These are phyloP conservation scores for Ganoderma sinense DNA, from an alignment of 1,284 basidiomycete species.

Conservation along the genomic window DNA sequence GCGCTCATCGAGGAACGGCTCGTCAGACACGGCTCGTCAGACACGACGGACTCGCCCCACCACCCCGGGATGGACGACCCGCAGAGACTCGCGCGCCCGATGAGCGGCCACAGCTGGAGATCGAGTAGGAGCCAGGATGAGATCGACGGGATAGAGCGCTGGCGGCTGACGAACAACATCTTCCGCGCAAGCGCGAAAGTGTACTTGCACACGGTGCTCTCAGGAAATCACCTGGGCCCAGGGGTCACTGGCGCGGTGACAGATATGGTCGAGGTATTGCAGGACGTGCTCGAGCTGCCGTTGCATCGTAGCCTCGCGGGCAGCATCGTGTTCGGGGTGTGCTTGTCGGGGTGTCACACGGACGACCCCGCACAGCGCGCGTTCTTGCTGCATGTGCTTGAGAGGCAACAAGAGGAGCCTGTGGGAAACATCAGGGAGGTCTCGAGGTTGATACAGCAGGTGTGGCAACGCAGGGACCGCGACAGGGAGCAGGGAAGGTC, in stretches of 20 bases:
- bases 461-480: conserved; percentile 57
- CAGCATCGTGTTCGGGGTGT: conserved; percentile 80
- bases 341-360: conserved; percentile 74
- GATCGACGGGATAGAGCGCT: background rate
- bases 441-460: conserved; percentile 58
- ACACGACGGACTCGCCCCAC: conserved; percentile 23
- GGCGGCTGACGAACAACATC: conserved; percentile 63
- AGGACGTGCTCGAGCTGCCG: conserved; percentile 48
- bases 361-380: conserved; percentile 53
- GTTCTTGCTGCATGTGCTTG: conserved; percentile 56
- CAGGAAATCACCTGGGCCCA: conserved; percentile 67
- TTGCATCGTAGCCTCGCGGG: conserved; percentile 67
- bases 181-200: conserved; percentile 78
- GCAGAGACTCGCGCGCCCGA: conserved; percentile 19
- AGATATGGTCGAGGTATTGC: conserved; percentile 61
- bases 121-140: background rate
- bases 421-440: conserved; percentile 73
- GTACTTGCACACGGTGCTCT: conserved; percentile 76
- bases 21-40: conserved; percentile 37
- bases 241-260: conserved; percentile 65
- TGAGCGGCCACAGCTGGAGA: background rate
- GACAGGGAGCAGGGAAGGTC: conserved; percentile 34
- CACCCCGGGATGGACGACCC: conserved; percentile 31
- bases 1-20: conserved; percentile 56
- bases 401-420: conserved; percentile 55